Conservation (phyloP, 2,329 filamentous ascomycete genomes). For the Lasiodiplodia citricola region DNA sequence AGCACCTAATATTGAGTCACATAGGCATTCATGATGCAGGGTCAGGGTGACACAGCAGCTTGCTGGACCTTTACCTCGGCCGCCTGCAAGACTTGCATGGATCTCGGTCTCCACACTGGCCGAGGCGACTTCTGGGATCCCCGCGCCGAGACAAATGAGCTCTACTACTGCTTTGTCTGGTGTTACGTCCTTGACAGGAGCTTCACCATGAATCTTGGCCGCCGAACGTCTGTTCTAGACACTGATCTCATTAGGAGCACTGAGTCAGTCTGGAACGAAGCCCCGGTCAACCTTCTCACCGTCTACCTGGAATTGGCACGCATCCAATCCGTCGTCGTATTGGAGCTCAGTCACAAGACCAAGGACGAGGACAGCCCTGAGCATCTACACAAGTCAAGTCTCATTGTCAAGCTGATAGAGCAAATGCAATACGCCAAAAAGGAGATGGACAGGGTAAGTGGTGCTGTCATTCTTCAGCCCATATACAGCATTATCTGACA, state of each 20-base stretch:
- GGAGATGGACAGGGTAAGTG: slow-evolving; percentile 24
- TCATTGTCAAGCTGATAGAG: neutral
- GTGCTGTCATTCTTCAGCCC: slow-evolving; percentile 16
- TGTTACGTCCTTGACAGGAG: slow-evolving; percentile 39
- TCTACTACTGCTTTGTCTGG: slow-evolving; percentile 36
- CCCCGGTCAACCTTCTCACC: slow-evolving; percentile 34
- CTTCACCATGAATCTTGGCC: slow-evolving; percentile 39
- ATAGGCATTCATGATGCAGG: slow-evolving; percentile 40
- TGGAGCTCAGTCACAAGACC: slow-evolving; percentile 13
- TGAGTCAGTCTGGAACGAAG: slow-evolving; percentile 28
- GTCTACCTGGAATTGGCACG: slow-evolving; percentile 37
- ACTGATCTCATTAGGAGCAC: slow-evolving; percentile 33
- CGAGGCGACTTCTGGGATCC: slow-evolving; percentile 8
- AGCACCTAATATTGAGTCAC: neutral
- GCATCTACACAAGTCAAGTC: slow-evolving; percentile 31
- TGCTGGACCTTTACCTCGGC: slow-evolving; percentile 41
- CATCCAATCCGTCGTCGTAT: slow-evolving; percentile 36
- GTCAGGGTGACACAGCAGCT: slow-evolving; percentile 38
- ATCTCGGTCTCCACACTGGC: slow-evolving; percentile 36
- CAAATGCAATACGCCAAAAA: neutral
- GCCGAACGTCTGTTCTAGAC: slow-evolving; percentile 33
- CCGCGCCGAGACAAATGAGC: slow-evolving; percentile 31
- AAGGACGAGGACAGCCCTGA: slow-evolving; percentile 25
- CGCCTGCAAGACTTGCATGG: slow-evolving; percentile 39
- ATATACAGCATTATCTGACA: slow-evolving; percentile 27